Base-by-base conservation (phyloP, 768 basidiomycete species). In the Russula griseocarnosa region DNA sequence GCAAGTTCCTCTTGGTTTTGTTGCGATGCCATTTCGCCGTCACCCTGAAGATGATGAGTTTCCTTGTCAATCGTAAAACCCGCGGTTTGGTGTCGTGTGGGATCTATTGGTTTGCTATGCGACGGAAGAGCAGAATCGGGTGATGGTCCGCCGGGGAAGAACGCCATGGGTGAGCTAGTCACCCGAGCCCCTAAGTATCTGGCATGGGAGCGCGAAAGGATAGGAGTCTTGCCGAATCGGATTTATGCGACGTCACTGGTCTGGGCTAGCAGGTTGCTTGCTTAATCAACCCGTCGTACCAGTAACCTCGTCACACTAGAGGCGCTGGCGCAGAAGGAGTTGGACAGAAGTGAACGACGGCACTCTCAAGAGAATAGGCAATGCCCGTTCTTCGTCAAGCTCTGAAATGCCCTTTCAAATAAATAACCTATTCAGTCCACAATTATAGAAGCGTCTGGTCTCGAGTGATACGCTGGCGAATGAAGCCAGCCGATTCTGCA, bases 131-230 rank as follows among this genome's bases (percentile, higher is more conserved):
- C 7, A 42, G 36, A 34, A 47, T 65, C 63, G 6, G 63, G 63
- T 3, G 63, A 34, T 28, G 63, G 63, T 4, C 63, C 63, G 20
- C 63, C 58, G 6, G 63, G 58, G 5, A 65, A 10, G n/a, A 6
- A 26, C 22, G 22, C 53, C 20, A 16, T 26, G 26, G 18, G 13
- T 34, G 24, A 49, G 22, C 22, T 49, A 50, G 16, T 30, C 46
- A 11, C 38, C 14, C 14, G 16, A 40, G 38, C 38, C 38, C 14
- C 34, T 2, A 24, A 22, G 20, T 22, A 42, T 26, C 32, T n/a
- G 30, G 30, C 6, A 28, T 28, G 5, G 28, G 3, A 36, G 44
- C 47, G 28, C 53, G 38, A 38, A 38, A 20, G 1, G 40, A 51
- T 57, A 57, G 61, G 61, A 11, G 46, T 47, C n/a, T 5, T n/a